Evolutionary conservation across 371 early-diverging fungal species (phyloP), one percentile per base, ranked within the genome.

Genomic region (Apophysomyces sp.): DNA sequence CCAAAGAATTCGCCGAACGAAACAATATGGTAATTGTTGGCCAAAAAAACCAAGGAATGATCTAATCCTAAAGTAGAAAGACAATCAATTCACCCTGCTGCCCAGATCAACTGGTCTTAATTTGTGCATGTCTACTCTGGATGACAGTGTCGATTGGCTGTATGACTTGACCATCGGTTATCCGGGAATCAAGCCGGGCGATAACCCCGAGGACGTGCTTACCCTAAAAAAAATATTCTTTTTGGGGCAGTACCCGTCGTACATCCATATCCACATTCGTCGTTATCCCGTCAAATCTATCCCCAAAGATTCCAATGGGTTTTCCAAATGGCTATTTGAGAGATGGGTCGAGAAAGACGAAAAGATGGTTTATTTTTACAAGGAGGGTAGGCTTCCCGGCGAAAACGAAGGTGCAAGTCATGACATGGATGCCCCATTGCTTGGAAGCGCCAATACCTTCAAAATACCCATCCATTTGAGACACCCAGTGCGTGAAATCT

Each of bases 121-220:
- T 58, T 74, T 84, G 26, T 86, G 86, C 58, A 74, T 87, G 59
- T 74, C 83, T 49, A 73, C 80, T 57, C 74, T 94, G 52, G 86
- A 83, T 13, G 77, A 80, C 27, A 74, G 83, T 4, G 79, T 89
- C 12, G 82, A 87, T 56, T 89, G 89, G 63, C 40, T 95, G 4
- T 94, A 92, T 60, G 96, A 96, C 61, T 64, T 92, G 13, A 94
- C 97, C 0, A 81, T 96, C 5, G 96, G 92, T 1, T 93, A 90
- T 60, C 88, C 90, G 32, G 94, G 94, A 0, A 72, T 93, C n/a
- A 72, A 69, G 15, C 66, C 76, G n/a, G 89, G 83, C n/a, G 82
- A 90, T 55, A 85, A 86, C 52, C 92, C 93, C 1, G 89, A 93
- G 60, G 86, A 91, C 57, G 80, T 84, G 61, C 92, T 91, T 65